Evolutionary conservation across 306 rosid genomes (phyloP).

Genomic region (Pyrus communis): DNA sequence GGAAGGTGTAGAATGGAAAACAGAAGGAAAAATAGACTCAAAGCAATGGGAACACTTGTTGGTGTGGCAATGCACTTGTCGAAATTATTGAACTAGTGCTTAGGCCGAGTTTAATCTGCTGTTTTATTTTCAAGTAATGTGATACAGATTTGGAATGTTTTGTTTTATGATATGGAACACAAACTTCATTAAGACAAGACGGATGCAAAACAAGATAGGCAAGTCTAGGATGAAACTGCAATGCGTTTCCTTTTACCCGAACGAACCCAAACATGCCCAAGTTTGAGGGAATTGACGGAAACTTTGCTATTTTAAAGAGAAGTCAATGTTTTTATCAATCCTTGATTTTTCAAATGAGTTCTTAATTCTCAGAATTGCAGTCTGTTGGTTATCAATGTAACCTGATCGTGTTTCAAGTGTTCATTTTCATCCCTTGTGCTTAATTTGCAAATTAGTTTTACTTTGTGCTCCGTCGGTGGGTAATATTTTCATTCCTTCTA

Average conservation of each 20-base stretch:
- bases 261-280: neutral
- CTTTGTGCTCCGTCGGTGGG: neutral
- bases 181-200: neutral
- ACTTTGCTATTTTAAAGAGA: neutral
- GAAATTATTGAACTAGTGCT: neutral
- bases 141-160: neutral
- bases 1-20: neutral
- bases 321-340: neutral
- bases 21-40: neutral
- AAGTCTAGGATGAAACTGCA: neutral
- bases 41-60: neutral
- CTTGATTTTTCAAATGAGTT: neutral
- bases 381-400: too few relatives aligned
- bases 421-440: neutral
- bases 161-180: neutral
- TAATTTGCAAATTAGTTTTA: slow-evolving; percentile 1
- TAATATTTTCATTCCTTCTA: slow-evolving; percentile 19
- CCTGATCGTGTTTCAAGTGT: neutral
- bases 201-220: neutral
- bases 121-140: neutral
- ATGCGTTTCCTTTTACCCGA: neutral
- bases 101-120: neutral
- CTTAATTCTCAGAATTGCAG: neutral
- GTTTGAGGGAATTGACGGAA: neutral
- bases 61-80: neutral